phyloP scores from a whole-genome alignment of 2,329 filamentous ascomycete species.

The Magnaporthiopsis rhizophila region DNA sequence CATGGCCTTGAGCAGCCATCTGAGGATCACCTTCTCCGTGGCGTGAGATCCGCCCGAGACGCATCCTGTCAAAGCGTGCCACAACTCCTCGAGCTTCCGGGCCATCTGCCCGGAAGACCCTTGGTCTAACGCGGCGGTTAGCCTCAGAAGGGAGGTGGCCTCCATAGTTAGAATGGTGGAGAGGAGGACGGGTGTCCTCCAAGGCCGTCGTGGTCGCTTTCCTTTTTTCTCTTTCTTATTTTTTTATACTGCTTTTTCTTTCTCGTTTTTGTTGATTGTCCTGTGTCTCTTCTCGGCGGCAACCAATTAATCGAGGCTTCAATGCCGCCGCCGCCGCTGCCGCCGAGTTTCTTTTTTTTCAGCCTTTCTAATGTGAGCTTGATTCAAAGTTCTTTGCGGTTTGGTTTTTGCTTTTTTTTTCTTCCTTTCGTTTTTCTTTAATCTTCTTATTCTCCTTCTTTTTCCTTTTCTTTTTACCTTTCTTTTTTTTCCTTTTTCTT shows the following conservation, averaged over 20 bases:
- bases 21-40: conserved; percentile 48
- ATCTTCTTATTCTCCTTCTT: not conserved
- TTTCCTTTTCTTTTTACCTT: not conserved
- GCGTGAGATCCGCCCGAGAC: conserved; percentile 36
- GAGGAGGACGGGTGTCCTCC: not conserved
- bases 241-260: not conserved
- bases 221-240: not conserved
- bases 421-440: not conserved
- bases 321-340: too few relatives aligned
- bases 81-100: conserved; percentile 41
- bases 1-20: conserved; percentile 58
- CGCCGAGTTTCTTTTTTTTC: too few relatives aligned
- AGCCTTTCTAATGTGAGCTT: too few relatives aligned
- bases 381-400: too few relatives aligned
- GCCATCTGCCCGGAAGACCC: conserved; percentile 33
- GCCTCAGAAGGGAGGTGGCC: conserved; percentile 35
- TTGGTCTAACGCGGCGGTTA: conserved; percentile 48
- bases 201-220: not conserved
- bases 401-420: not conserved
- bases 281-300: too few relatives aligned
- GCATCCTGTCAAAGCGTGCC: conserved; percentile 37
- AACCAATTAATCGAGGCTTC: too few relatives aligned
- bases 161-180: conserved; percentile 9
- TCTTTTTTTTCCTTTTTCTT: not conserved
- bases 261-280: too few relatives aligned